Evolutionary conservation across 164 flowering plant species (phyloP).

Genomic region (Macadamia integrifolia): DNA sequence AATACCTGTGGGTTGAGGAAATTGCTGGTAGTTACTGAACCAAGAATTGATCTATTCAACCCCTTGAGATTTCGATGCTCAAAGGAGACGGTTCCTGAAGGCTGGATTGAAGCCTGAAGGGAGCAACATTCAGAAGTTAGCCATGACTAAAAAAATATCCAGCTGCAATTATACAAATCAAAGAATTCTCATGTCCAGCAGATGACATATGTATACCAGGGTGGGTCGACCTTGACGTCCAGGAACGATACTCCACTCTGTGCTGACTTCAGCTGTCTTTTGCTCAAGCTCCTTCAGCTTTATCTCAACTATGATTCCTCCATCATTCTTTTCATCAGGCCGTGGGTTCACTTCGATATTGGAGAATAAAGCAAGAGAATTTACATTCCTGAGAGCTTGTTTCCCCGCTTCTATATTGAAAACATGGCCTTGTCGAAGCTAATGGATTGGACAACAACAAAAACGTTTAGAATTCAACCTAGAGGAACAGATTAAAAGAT

Average conservation of each 20-base stretch:
- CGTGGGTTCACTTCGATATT: slow-evolving; percentile 96
- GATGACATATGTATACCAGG: slow-evolving; percentile 41
- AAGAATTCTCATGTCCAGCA: background rate
- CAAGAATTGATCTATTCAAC: slow-evolving; percentile 82
- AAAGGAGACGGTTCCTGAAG: slow-evolving; percentile 95
- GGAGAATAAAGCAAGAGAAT: slow-evolving; percentile 77
- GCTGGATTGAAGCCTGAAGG: slow-evolving; percentile 90
- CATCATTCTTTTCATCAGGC: slow-evolving; percentile 95
- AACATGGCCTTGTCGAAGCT: slow-evolving; percentile 81
- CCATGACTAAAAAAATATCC: too few species aligned
- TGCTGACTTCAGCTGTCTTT: slow-evolving; percentile 90
- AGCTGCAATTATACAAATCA: background rate
- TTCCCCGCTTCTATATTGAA: slow-evolving; percentile 97
- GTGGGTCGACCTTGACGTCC: slow-evolving; percentile 96
- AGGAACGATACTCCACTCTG: slow-evolving; percentile 99
- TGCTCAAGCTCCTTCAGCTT: slow-evolving; percentile 97
- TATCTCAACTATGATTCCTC: slow-evolving; percentile 92
- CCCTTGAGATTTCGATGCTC: slow-evolving; percentile 91
- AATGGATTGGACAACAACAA: slow-evolving; percentile 16
- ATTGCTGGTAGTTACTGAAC: slow-evolving; percentile 93
- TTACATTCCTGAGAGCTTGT: slow-evolving; percentile 90
- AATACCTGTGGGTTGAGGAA: slow-evolving; percentile 91
- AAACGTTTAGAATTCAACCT: background rate
- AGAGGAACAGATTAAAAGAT: background rate
- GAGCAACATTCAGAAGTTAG: background rate